A percentile compares a stretch with the other conserved stretches of the same genome.
Conservation (phyloP, 78 protist genomes). For the Tieghemostelium lacteum region DNA sequence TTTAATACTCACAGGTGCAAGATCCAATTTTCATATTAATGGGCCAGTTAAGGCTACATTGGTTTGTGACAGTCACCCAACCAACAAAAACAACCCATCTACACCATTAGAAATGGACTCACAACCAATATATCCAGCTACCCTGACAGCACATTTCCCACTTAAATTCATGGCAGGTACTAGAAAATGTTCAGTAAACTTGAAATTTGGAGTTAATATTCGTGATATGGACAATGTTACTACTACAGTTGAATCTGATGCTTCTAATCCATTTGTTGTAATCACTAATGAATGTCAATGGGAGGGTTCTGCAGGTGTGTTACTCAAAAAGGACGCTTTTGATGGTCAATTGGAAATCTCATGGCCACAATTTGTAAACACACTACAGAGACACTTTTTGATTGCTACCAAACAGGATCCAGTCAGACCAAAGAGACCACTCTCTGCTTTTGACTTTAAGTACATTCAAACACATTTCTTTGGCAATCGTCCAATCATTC, state of each 20-base stretch:
- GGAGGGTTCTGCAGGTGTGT: slow-evolving; percentile 81
- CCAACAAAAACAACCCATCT: slow-evolving; percentile 67
- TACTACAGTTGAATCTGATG: slow-evolving; percentile 77
- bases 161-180: slow-evolving; percentile 81
- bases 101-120: slow-evolving; percentile 77
- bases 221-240: slow-evolving; percentile 64
- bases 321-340: slow-evolving; percentile 81
- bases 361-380: slow-evolving; percentile 79
- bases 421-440: slow-evolving; percentile 69
- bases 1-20: slow-evolving; percentile 75
- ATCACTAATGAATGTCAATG: slow-evolving; percentile 85
- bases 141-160: slow-evolving; percentile 79
- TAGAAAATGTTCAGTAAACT: slow-evolving; percentile 74
- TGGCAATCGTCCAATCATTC: slow-evolving; percentile 60
- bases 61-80: slow-evolving; percentile 70
- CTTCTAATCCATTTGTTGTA: slow-evolving; percentile 78
- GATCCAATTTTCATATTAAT: slow-evolving; percentile 77
- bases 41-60: slow-evolving; percentile 76
- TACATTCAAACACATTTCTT: slow-evolving; percentile 75
- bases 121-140: slow-evolving; percentile 75
- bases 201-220: slow-evolving; percentile 78
- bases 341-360: slow-evolving; percentile 79
- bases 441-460: slow-evolving; percentile 64
- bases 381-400: slow-evolving; percentile 81
- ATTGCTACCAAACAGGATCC: slow-evolving; percentile 81